These are phyloP conservation scores for Alternaria metachromatica DNA, from an alignment of 2,329 filamentous ascomycete genomes.

Conservation along the genomic window DNA sequence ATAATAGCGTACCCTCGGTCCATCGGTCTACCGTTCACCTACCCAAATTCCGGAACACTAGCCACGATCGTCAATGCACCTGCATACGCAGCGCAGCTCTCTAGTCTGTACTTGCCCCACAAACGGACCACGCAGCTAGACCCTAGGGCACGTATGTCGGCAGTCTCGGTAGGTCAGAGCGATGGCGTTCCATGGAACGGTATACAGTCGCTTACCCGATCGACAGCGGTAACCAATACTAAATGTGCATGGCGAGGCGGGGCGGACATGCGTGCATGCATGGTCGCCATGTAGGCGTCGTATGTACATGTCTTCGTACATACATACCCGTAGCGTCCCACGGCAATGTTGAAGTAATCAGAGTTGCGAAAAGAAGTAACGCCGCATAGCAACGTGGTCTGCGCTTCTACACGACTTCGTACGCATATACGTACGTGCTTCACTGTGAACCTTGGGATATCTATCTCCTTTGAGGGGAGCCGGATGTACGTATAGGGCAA, in stretches of 20 bases:
- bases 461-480: background rate
- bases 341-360: background rate
- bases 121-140: background rate
- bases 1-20: background rate
- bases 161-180: background rate
- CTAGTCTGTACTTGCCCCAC: background rate
- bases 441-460: background rate
- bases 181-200: background rate
- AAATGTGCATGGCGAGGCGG: background rate
- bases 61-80: background rate
- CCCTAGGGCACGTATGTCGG: background rate
- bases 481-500: background rate
- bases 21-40: background rate
- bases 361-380: background rate
- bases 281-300: background rate
- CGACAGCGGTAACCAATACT: background rate
- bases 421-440: background rate
- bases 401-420: background rate
- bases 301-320: background rate
- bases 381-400: background rate
- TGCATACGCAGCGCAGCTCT: background rate
- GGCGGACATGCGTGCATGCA: background rate
- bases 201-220: background rate
- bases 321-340: background rate
- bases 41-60: background rate